Conservation (phyloP, 2,329 filamentous ascomycete species). For the Diplodia intermedia region DNA sequence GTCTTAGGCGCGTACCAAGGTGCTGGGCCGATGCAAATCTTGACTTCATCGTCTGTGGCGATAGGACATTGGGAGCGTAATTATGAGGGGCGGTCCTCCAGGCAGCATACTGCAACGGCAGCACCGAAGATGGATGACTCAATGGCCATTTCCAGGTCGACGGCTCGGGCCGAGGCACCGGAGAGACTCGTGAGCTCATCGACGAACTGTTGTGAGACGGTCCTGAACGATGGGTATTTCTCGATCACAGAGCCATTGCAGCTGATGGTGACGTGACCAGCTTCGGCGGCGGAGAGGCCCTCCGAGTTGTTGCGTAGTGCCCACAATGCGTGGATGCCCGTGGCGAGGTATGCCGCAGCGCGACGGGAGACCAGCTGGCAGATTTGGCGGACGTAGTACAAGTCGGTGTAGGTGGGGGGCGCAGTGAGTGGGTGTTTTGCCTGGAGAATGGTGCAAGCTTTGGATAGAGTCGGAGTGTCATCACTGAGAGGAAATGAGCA, state of each 20-base stretch:
- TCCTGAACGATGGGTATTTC: constrained; percentile 73
- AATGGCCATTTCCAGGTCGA: constrained; percentile 68
- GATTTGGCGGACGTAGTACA: constrained; percentile 62
- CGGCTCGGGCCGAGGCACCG: constrained; percentile 49
- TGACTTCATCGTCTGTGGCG: constrained; percentile 1
- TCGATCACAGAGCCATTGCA: constrained; percentile 83
- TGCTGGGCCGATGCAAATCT: constrained; percentile 22
- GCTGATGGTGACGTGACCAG: constrained; percentile 61
- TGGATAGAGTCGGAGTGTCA: constrained; percentile 47
- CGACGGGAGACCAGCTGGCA: constrained; percentile 63
- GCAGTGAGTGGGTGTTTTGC: constrained; percentile 58
- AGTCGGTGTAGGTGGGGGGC: constrained; percentile 56
- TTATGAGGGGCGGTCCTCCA: constrained; percentile 39
- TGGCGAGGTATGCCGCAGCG: constrained; percentile 68
- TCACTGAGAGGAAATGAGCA: constrained; percentile 42
- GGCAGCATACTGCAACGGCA: constrained; percentile 66
- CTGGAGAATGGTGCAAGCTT: constrained; percentile 56
- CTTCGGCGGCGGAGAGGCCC: constrained; percentile 45
- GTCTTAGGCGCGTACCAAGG: constrained; percentile 10
- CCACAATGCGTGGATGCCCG: constrained; percentile 69
- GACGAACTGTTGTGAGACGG: constrained; percentile 67
- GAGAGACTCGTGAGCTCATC: constrained; percentile 60
- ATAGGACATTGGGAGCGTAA: not conserved
- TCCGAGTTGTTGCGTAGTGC: constrained; percentile 60
- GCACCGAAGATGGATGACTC: constrained; percentile 79